Base-by-base conservation (phyloP, 331 rosid species). In the Quercus phellos region DNA sequence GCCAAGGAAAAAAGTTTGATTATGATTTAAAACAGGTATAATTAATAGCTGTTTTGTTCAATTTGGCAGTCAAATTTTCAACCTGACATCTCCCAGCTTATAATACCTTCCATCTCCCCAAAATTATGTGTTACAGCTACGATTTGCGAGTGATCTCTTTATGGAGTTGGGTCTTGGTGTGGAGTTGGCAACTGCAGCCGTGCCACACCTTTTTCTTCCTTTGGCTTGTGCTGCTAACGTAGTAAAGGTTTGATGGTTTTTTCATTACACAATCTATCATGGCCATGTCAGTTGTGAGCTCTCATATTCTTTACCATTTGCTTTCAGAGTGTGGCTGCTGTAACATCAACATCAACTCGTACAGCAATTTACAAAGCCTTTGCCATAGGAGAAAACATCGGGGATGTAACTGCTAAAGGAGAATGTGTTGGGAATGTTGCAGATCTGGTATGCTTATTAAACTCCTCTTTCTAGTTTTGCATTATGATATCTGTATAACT, bases 341-440 rank as follows among this genome's bases (percentile, higher is more conserved):
- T 95, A 56, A 95, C 99, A 77, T 95, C 99, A 81, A 95, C 99
- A 26, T 95, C 99, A 55, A 95, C 99, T 26, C 92, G 99, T 51
- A 95, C 99, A 29, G 98, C 99, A 18, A 95, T 95, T 83, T 95
- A 95, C 89, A 95, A 95, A 82, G 99, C 99, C 61, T 95, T 93
- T 86, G 99, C 99, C 72, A 84, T 84, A 88, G 99, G 99, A 86
- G 99, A 95, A 81, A 95, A 95, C 83, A 95, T 95, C 22, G 99
- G 99, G 63, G 99, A 95, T 83, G 96, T 95, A 85, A 95, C 99
- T 43, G 99, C 99, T 55, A 95, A 95, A 81, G 99, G 99, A 77
- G 99, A 95, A 85, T 95, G 98, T 80, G 94, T 95, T 68, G 96
- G 99, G 67, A 95, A 95, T 84, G 84, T 95, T 79, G 99, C 99